These are phyloP conservation scores for Ceratobasidium sp. DNA, from an alignment of 1,284 basidiomycete species.

Conservation along the genomic window DNA sequence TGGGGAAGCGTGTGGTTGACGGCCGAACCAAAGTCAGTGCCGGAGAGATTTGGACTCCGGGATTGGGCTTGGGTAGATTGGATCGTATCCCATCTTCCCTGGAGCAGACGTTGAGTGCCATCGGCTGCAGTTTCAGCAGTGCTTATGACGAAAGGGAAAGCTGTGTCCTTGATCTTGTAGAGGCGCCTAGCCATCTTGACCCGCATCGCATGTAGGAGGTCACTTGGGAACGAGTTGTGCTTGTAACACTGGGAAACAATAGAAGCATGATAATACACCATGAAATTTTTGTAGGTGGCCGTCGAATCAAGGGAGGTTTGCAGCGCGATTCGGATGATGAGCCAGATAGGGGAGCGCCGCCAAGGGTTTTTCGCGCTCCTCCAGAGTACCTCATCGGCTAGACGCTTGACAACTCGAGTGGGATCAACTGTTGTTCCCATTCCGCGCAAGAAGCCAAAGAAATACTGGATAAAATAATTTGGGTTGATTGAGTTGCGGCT, in stretches of 20 bases:
- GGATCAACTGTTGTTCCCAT: slow-evolving; percentile 48
- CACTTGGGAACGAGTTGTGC: slow-evolving; percentile 45
- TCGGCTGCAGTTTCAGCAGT: slow-evolving; percentile 44
- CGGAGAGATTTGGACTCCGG: slow-evolving; percentile 48
- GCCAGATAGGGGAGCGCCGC: slow-evolving; percentile 58
- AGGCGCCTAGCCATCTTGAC: slow-evolving; percentile 53
- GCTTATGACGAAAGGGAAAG: slow-evolving; percentile 44
- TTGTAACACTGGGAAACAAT: slow-evolving; percentile 46
- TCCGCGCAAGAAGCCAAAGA: slow-evolving; percentile 54
- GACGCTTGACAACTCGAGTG: slow-evolving; percentile 51
- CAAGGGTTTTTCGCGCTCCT: slow-evolving; percentile 52
- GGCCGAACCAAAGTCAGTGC: slow-evolving; percentile 45
- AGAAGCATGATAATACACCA: slow-evolving; percentile 53
- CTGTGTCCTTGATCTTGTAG: slow-evolving; percentile 50
- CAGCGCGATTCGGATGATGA: slow-evolving; percentile 56
- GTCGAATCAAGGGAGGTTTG: slow-evolving; percentile 53
- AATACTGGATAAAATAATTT: slow-evolving; percentile 55
- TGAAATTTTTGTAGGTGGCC: slow-evolving; percentile 58
- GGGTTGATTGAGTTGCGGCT: slow-evolving; percentile 51
- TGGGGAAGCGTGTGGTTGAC: slow-evolving; percentile 48
- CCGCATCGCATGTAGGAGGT: slow-evolving; percentile 50
- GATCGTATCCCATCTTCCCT: slow-evolving; percentile 49
- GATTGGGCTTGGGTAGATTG: slow-evolving; percentile 38
- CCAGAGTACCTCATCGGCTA: slow-evolving; percentile 58
- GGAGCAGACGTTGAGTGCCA: slow-evolving; percentile 44